A percentile compares a stretch with the other conserved stretches of the same genome.
phyloP scores from a whole-genome alignment of 1,284 basidiomycete species.

The Puccinia polysora region DNA sequence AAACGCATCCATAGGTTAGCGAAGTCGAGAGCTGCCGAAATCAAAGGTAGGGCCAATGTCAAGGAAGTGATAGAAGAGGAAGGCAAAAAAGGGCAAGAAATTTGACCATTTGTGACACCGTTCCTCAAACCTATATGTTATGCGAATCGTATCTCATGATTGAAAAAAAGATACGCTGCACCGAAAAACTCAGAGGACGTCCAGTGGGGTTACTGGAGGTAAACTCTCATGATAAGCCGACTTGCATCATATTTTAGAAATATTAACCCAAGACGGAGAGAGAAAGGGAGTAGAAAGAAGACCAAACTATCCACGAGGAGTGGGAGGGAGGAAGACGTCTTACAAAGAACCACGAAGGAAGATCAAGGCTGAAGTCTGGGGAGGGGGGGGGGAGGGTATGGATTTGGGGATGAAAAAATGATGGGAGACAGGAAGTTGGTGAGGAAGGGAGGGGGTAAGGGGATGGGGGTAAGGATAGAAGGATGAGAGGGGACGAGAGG shows the following conservation, averaged over 20 bases:
- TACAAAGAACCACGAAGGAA: neutral
- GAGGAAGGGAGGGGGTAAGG: neutral
- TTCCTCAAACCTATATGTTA: constrained; percentile 3
- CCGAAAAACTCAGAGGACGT: too few species aligned
- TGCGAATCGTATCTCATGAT: neutral
- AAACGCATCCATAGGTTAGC: neutral
- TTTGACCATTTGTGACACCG: neutral
- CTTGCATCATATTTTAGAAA: too few species aligned
- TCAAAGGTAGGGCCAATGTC: neutral
- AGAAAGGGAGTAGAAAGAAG: neutral
- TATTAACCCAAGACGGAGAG: too few species aligned
- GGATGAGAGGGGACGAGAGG: neutral
- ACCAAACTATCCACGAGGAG: neutral
- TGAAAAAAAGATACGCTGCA: constrained; percentile 16
- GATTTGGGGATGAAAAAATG: constrained; percentile 1
- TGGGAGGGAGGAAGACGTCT: neutral
- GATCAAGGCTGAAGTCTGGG: too few species aligned
- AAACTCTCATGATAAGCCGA: too few species aligned
- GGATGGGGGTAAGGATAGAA: neutral
- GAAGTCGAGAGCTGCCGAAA: neutral
- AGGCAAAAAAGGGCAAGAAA: neutral
- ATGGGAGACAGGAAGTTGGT: neutral
- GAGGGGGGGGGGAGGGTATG: neutral
- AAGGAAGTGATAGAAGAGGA: neutral
- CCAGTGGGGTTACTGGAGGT: too few species aligned